A percentile compares a stretch with the other conserved stretches of the same genome.
phyloP scores from a whole-genome alignment of 1,284 basidiomycete species.

The Cryptococcus depauperatus region DNA sequence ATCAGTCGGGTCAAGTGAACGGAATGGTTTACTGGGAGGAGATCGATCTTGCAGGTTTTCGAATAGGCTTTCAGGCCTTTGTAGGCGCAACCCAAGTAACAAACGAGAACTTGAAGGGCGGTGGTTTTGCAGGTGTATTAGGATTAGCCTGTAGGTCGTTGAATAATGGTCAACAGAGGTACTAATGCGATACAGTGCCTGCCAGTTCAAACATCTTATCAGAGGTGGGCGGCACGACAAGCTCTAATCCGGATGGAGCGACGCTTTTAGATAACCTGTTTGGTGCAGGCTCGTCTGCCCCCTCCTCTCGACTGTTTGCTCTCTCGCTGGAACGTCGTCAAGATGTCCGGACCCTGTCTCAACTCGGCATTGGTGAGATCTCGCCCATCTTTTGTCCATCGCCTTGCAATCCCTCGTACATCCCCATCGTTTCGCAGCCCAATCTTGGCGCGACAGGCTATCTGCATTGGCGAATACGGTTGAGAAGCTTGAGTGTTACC shows the following conservation, averaged over 20 bases:
- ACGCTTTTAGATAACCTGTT: constrained; percentile 45
- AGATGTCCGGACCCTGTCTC: constrained; percentile 38
- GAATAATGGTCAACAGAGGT: not conserved
- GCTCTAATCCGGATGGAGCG: constrained; percentile 41
- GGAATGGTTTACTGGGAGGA: constrained; percentile 45
- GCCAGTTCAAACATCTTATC: constrained; percentile 38
- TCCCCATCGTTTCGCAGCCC: constrained; percentile 37
- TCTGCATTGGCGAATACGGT: constrained; percentile 35
- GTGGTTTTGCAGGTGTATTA: constrained; percentile 38
- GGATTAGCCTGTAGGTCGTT: constrained; percentile 35
- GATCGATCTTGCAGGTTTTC: constrained; percentile 31
- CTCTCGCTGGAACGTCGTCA: constrained; percentile 39
- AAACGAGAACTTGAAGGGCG: constrained; percentile 36
- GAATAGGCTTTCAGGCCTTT: constrained; percentile 43
- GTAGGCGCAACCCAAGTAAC: constrained; percentile 30
- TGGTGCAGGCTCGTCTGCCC: constrained; percentile 37
- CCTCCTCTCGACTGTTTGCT: constrained; percentile 36
- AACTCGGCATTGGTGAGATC: constrained; percentile 36
- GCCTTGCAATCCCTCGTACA: constrained; percentile 33
- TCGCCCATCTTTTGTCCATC: constrained; percentile 26
- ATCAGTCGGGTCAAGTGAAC: constrained; percentile 29
- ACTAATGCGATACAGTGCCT: constrained; percentile 22
- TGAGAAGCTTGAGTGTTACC: constrained; percentile 25
- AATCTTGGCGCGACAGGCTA: constrained; percentile 35
- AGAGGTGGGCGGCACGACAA: constrained; percentile 38